phyloP scores from a whole-genome alignment of 2,329 filamentous ascomycete species.

The Ceratocystis harringtonii region DNA sequence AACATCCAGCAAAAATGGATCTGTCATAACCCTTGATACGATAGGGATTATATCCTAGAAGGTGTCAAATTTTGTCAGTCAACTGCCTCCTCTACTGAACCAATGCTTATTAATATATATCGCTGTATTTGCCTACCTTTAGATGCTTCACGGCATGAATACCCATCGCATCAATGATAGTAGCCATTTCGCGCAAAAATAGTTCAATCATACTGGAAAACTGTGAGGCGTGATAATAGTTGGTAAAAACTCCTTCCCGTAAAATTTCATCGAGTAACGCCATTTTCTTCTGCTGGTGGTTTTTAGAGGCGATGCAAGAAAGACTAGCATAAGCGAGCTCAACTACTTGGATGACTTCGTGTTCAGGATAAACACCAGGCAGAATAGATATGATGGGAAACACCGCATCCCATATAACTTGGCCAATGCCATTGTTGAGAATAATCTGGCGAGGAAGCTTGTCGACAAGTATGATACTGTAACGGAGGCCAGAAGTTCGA shows the following conservation, averaged over 20 bases:
- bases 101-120: not conserved
- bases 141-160: constrained; percentile 53
- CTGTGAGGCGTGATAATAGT: constrained; percentile 42
- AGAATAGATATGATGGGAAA: constrained; percentile 61
- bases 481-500: constrained; percentile 40
- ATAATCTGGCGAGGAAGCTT: constrained; percentile 40
- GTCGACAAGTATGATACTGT: constrained; percentile 40
- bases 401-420: constrained; percentile 53
- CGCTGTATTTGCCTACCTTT: constrained; percentile 31
- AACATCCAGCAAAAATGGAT: constrained; percentile 47
- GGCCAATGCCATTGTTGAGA: constrained; percentile 45
- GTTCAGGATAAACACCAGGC: constrained; percentile 59
- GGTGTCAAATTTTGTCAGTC: not conserved
- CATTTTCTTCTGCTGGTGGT: constrained; percentile 23
- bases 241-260: constrained; percentile 39
- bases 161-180: constrained; percentile 41
- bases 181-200: constrained; percentile 36
- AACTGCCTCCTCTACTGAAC: not conserved
- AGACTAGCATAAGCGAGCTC: constrained; percentile 51
- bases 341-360: constrained; percentile 52
- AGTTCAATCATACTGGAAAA: constrained; percentile 41
- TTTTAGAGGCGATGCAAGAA: constrained; percentile 26
- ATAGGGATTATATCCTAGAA: constrained; percentile 50
- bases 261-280: constrained; percentile 39
- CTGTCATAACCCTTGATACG: constrained; percentile 46